A percentile compares a stretch with the other conserved stretches of the same genome.
These are phyloP conservation scores for Xylariomycetidae sp. DNA, from an alignment of 2,329 filamentous ascomycete genomes.

Conservation along the genomic window DNA sequence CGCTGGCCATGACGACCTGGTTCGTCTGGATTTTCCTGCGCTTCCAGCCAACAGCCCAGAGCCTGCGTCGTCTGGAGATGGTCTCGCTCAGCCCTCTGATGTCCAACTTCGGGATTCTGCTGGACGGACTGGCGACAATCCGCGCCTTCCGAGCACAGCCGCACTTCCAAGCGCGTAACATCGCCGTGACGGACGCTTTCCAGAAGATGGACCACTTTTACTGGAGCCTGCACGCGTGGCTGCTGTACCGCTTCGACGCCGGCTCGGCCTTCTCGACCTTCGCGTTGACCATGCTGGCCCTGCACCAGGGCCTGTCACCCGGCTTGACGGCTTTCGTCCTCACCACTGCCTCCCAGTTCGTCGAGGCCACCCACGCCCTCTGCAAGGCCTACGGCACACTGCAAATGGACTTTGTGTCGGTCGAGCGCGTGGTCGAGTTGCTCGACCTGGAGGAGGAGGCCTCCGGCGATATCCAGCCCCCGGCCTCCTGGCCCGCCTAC, in stretches of 20 bases:
- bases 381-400: slow-evolving; percentile 78
- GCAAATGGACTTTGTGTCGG: slow-evolving; percentile 87
- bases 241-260: slow-evolving; percentile 70
- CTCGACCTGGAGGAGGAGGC: slow-evolving; percentile 72
- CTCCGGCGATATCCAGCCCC: slow-evolving; percentile 59
- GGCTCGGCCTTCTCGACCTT: slow-evolving; percentile 71
- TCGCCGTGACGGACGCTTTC: slow-evolving; percentile 77
- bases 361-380: slow-evolving; percentile 63
- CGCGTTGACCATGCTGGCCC: slow-evolving; percentile 64
- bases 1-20: slow-evolving; percentile 56
- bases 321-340: slow-evolving; percentile 81
- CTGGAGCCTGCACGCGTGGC: slow-evolving; percentile 82
- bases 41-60: slow-evolving; percentile 80
- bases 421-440: slow-evolving; percentile 80
- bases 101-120: slow-evolving; percentile 84
- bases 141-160: slow-evolving; percentile 73
- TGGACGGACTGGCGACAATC: slow-evolving; percentile 82
- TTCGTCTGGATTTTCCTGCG: slow-evolving; percentile 70
- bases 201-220: slow-evolving; percentile 97
- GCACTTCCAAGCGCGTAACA: slow-evolving; percentile 74
- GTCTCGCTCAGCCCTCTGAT: slow-evolving; percentile 82
- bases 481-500: slow-evolving; percentile 69
- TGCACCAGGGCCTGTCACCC: slow-evolving; percentile 68
- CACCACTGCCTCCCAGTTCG: slow-evolving; percentile 63
- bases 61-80: slow-evolving; percentile 79